Conservation (phyloP, 1,284 basidiomycete species). For the Takashimella koratensis region DNA sequence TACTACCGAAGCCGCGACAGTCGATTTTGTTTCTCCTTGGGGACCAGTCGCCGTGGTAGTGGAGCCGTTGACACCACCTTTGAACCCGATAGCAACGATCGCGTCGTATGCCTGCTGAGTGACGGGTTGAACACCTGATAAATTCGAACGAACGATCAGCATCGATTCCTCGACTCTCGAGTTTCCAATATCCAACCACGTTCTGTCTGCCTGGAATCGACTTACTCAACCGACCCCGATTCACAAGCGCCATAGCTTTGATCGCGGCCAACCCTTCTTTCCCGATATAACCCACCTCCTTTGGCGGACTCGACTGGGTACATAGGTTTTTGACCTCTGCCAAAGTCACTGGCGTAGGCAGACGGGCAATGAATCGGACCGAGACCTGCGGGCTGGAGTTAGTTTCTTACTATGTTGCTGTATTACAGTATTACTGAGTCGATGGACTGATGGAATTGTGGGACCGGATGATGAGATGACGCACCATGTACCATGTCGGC, state of each 20-base stretch:
- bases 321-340: slow-evolving; percentile 68
- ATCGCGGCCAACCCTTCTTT: slow-evolving; percentile 57
- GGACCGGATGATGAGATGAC: too few relatives aligned
- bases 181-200: too few relatives aligned
- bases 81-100: slow-evolving; percentile 62
- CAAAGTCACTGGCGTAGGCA: slow-evolving; percentile 73
- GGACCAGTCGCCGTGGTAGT: too few relatives aligned
- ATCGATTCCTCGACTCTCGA: not conserved
- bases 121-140: slow-evolving; percentile 62
- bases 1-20: too few relatives aligned
- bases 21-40: too few relatives aligned
- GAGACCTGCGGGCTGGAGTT: slow-evolving; percentile 68
- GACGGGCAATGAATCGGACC: slow-evolving; percentile 64
- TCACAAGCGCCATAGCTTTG: slow-evolving; percentile 73
- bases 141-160: not conserved
- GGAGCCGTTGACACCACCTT: slow-evolving; percentile 56
- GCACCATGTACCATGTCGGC: slow-evolving; percentile 83
- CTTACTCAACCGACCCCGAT: slow-evolving; percentile 78
- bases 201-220: slow-evolving; percentile 3
- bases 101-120: slow-evolving; percentile 65
- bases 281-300: slow-evolving; percentile 63
- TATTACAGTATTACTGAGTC: too few relatives aligned
- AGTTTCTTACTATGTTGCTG: too few relatives aligned
- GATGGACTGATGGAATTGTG: too few relatives aligned
- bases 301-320: slow-evolving; percentile 48